Percentiles rank a stretch among this genome's conserved stretches.
These are phyloP conservation scores for Aureoboletus auriporus DNA, from an alignment of 768 basidiomycete genomes.

Conservation along the genomic window DNA sequence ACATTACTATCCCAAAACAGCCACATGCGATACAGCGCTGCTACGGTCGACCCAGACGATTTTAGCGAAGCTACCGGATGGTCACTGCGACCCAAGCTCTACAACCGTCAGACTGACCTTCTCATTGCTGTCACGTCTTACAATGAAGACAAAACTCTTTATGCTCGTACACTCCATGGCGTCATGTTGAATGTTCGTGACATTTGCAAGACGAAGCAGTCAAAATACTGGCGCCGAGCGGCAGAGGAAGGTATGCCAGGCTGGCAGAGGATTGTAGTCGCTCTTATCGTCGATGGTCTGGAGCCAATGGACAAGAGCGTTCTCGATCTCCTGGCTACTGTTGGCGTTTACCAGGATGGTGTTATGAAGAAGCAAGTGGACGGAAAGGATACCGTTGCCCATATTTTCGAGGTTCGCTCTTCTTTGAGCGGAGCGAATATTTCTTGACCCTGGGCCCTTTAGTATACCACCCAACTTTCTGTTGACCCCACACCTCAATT, in stretches of 20 bases:
- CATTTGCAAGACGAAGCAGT: slow-evolving; percentile 94
- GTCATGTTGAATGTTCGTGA: slow-evolving; percentile 98
- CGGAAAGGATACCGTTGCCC: slow-evolving; percentile 84
- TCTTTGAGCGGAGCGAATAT: background rate
- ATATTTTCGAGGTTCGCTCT: slow-evolving; percentile 84
- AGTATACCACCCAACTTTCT: slow-evolving; percentile 97
- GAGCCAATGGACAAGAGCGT: slow-evolving; percentile 96
- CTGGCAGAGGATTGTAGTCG: slow-evolving; percentile 91
- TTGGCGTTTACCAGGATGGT: slow-evolving; percentile 93
- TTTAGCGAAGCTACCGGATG: slow-evolving; percentile 78
- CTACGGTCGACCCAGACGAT: slow-evolving; percentile 88
- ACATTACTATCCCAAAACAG: slow-evolving; percentile 22
- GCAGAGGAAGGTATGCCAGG: slow-evolving; percentile 81
- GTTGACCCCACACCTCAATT: slow-evolving; percentile 89
- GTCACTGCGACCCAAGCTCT: slow-evolving; percentile 78
- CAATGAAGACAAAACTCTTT: slow-evolving; percentile 91
- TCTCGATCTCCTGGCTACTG: slow-evolving; percentile 81
- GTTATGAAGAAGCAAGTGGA: slow-evolving; percentile 93
- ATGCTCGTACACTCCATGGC: slow-evolving; percentile 87
- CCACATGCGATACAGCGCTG: slow-evolving; percentile 94
- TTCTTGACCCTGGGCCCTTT: slow-evolving; percentile 7
- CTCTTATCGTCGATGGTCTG: slow-evolving; percentile 88
- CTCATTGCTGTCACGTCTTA: slow-evolving; percentile 93
- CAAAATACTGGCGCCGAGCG: slow-evolving; percentile 82
- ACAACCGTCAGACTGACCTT: slow-evolving; percentile 87